Percentiles rank a stretch among this genome's conserved stretches.
phyloP scores from a whole-genome alignment of 192 early-diverging fungal species.

The Endogone sp. region DNA sequence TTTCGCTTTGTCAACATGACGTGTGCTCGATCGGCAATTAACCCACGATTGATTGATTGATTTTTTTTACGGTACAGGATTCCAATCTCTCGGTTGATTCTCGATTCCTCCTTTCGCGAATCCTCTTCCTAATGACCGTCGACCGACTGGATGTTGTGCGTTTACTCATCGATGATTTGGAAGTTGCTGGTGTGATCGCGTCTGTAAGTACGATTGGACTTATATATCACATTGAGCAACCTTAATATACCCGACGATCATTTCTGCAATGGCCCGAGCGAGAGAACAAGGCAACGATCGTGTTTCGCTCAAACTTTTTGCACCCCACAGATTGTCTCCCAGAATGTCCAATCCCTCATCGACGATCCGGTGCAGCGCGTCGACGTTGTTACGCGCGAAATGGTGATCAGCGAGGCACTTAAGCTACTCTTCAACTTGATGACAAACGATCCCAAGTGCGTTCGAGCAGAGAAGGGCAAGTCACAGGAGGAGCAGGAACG shows the following conservation, averaged over 20 bases:
- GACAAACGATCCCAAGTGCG: constrained; percentile 32
- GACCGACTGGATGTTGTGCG: constrained; percentile 31
- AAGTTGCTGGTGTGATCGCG: constrained; percentile 29
- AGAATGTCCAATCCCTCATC: constrained; percentile 3
- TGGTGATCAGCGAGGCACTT: constrained; percentile 45
- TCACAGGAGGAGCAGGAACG: not conserved
- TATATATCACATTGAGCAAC: too few relatives aligned
- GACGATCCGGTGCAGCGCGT: not conserved
- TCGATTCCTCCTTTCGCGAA: constrained; percentile 30
- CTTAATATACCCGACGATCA: too few relatives aligned
- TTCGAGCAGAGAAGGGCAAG: constrained; percentile 7
- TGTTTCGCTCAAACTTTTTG: not conserved
- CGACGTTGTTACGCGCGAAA: constrained; percentile 16
- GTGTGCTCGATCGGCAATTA: not conserved
- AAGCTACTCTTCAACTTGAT: constrained; percentile 54
- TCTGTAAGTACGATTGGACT: constrained; percentile 29
- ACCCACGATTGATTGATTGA: not conserved
- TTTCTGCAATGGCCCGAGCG: not conserved
- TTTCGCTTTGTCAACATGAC: not conserved
- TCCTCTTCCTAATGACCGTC: constrained; percentile 68
- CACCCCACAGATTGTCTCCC: not conserved
- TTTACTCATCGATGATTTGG: constrained; percentile 29
- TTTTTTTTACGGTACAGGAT: not conserved
- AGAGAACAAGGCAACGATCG: not conserved
- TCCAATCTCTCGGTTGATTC: not conserved